These are phyloP conservation scores for Venturia nashicola DNA, from an alignment of 2,329 filamentous ascomycete species.

Conservation along the genomic window DNA sequence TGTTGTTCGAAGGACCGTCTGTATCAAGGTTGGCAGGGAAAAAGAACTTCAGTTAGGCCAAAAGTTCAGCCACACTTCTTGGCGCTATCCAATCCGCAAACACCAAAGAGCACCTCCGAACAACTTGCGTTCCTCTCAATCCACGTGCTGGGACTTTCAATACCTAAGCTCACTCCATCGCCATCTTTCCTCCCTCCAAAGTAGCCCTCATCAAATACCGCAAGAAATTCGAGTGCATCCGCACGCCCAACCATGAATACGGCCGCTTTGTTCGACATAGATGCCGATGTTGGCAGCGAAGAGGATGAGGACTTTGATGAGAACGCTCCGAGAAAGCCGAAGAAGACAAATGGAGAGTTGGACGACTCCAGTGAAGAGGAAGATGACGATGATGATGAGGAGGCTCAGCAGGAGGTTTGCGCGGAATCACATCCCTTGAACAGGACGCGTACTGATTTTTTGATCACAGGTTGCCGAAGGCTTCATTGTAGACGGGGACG, in stretches of 20 bases:
- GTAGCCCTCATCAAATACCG: neutral
- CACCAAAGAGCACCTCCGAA: neutral
- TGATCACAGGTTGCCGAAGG: constrained; percentile 10
- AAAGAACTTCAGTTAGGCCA: too few relatives aligned
- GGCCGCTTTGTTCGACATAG: constrained; percentile 55
- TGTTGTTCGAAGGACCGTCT: too few relatives aligned
- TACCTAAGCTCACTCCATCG: neutral
- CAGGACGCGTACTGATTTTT: neutral
- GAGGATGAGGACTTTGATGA: constrained; percentile 67
- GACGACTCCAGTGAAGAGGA: constrained; percentile 42
- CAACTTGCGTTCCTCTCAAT: neutral
- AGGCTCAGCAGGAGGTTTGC: constrained; percentile 27
- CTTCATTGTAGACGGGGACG: constrained; percentile 13
- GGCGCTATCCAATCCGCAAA: neutral
- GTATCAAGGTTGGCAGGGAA: too few relatives aligned
- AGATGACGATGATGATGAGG: constrained; percentile 43
- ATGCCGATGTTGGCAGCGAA: constrained; percentile 76
- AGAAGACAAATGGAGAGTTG: constrained; percentile 33
- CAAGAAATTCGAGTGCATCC: neutral
- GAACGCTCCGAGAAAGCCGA: constrained; percentile 27
- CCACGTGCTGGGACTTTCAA: neutral
- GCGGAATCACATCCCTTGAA: neutral
- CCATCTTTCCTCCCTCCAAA: neutral
- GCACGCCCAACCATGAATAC: neutral
- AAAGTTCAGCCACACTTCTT: neutral